phyloP scores from a whole-genome alignment of 768 basidiomycete genomes.

The Leccinum arenicola region DNA sequence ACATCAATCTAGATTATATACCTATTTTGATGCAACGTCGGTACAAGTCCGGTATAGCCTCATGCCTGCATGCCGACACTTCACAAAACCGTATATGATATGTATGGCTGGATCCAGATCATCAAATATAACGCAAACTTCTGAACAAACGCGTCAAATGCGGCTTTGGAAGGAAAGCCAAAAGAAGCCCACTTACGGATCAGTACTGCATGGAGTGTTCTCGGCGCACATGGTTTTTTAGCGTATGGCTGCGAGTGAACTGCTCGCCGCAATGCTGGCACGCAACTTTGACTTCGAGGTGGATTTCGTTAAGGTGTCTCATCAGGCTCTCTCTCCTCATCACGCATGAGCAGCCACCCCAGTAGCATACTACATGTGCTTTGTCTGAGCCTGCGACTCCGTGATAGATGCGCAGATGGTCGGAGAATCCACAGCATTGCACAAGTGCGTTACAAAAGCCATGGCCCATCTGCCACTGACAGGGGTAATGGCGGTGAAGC shows the following conservation, averaged over 20 bases:
- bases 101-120: neutral
- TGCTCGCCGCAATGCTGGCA: conserved; percentile 18
- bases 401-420: conserved; percentile 22
- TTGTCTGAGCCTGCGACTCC: conserved; percentile 19
- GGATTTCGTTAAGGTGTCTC: conserved; percentile 27
- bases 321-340: conserved; percentile 31
- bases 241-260: conserved; percentile 29
- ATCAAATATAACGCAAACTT: neutral
- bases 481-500: conserved; percentile 9
- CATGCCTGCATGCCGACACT: neutral
- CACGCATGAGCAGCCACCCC: conserved; percentile 13
- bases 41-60: neutral
- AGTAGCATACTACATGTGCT: conserved; percentile 10
- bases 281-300: conserved; percentile 14
- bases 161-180: neutral
- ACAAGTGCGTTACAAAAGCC: conserved; percentile 4
- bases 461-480: conserved; percentile 12
- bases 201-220: conserved; percentile 10
- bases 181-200: neutral
- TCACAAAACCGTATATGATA: neutral
- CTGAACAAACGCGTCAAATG: conserved; percentile 1
- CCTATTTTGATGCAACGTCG: conserved; percentile 2
- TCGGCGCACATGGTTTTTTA: conserved; percentile 10
- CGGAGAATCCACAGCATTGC: conserved; percentile 11
- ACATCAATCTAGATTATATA: neutral